Evolutionary conservation across 176 grass and related monocot species (phyloP).

Genomic region (Avena atlantica): DNA sequence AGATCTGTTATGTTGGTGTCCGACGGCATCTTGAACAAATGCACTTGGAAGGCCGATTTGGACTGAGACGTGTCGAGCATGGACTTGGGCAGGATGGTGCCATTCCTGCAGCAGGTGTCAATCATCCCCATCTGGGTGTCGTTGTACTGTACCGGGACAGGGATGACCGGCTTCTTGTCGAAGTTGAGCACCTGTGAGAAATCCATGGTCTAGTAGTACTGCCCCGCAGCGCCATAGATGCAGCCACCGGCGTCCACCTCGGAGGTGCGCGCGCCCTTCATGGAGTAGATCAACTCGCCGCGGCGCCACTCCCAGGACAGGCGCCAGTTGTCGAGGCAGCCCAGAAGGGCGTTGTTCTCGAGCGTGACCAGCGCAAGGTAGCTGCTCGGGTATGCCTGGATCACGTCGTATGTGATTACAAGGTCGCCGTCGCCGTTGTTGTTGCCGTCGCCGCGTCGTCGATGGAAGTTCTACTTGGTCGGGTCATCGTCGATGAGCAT

Average conservation of each 20-base stretch:
- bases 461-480: conserved; percentile 60
- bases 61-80: conserved; percentile 87
- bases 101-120: conserved; percentile 80
- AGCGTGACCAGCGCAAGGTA: conserved; percentile 90
- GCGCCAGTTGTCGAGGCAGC: no score
- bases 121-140: conserved; percentile 73
- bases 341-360: conserved; percentile 78
- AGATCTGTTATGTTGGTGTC: conserved; percentile 79
- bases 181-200: no score
- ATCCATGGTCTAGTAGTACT: no score
- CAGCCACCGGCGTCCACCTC: no score
- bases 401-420: conserved; percentile 82
- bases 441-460: no score
- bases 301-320: no score
- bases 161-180: no score
- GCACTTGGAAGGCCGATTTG: conserved; percentile 88
- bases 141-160: conserved; percentile 75
- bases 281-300: no score
- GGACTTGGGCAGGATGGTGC: conserved; percentile 82
- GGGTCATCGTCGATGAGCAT: conserved; percentile 39
- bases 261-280: no score
- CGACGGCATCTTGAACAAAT: conserved; percentile 95
- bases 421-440: conserved; percentile 76
- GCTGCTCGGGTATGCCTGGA: conserved; percentile 65
- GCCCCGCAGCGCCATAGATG: no score